phyloP scores from a whole-genome alignment of 2,329 filamentous ascomycete genomes.

The Cercospora beticola region DNA sequence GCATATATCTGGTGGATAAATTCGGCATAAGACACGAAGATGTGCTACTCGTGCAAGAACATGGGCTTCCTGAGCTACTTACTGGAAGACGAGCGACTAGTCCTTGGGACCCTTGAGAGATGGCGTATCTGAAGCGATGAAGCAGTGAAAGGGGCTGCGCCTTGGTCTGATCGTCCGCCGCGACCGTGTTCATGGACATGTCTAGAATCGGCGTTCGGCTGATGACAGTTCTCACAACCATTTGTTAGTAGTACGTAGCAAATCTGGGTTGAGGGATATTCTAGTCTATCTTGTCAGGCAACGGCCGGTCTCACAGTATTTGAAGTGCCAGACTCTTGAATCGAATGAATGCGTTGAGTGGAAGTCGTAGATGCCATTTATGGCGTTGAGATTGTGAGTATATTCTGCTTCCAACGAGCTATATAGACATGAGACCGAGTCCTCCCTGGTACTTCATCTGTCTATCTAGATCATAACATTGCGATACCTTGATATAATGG shows the following conservation, averaged over 20 bases:
- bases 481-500: neutral
- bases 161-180: neutral
- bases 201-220: no score
- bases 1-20: slow-evolving; percentile 59
- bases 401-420: neutral
- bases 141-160: neutral
- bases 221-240: no score
- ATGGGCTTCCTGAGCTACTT: slow-evolving; percentile 56
- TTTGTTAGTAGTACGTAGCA: no score
- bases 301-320: no score
- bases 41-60: slow-evolving; percentile 57
- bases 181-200: no score
- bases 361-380: neutral
- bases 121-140: neutral
- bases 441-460: neutral
- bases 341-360: neutral
- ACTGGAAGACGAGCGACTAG: slow-evolving; percentile 54
- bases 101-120: slow-evolving; percentile 52
- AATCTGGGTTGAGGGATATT: no score
- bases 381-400: neutral
- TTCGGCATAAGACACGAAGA: slow-evolving; percentile 66
- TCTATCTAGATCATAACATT: neutral
- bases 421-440: neutral
- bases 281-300: no score
- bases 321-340: neutral